phyloP scores from a whole-genome alignment of 2,329 filamentous ascomycete genomes.

The Phoma sp. region DNA sequence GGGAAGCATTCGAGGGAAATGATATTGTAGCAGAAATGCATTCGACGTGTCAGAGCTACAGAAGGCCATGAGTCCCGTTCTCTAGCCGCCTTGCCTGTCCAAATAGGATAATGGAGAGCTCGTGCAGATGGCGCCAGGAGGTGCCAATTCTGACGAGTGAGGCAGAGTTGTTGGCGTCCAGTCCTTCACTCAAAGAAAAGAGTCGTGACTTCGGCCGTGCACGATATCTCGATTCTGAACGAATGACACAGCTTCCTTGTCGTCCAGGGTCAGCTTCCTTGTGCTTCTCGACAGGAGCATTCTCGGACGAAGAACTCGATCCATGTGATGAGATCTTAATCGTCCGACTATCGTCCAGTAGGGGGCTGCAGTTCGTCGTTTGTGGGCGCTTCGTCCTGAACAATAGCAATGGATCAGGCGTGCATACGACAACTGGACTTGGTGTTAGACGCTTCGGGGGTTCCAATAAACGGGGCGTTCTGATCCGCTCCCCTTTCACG shows the following conservation, averaged over 20 bases:
- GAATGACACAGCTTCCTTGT: neutral
- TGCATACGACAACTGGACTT: neutral
- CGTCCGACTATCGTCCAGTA: neutral
- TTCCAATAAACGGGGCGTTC: neutral
- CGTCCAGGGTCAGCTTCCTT: neutral
- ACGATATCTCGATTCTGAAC: neutral
- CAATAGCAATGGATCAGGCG: neutral
- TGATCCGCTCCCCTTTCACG: neutral
- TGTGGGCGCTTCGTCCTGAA: neutral
- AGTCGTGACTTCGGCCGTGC: neutral
- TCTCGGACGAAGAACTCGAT: no score
- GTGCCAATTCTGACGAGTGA: neutral
- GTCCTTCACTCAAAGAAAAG: neutral
- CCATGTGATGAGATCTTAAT: neutral
- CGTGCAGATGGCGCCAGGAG: neutral
- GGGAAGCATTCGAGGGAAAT: no score
- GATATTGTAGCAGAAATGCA: neutral
- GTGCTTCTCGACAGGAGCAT: neutral
- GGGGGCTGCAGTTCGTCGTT: neutral
- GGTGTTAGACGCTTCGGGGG: neutral
- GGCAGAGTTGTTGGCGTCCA: neutral
- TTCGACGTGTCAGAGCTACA: slow-evolving; percentile 4
- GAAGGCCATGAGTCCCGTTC: neutral
- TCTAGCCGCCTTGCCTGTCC: neutral
- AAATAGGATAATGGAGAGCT: neutral